Conservation (phyloP, 1,139 yeast genomes). For the Blastobotrys serpentis region DNA sequence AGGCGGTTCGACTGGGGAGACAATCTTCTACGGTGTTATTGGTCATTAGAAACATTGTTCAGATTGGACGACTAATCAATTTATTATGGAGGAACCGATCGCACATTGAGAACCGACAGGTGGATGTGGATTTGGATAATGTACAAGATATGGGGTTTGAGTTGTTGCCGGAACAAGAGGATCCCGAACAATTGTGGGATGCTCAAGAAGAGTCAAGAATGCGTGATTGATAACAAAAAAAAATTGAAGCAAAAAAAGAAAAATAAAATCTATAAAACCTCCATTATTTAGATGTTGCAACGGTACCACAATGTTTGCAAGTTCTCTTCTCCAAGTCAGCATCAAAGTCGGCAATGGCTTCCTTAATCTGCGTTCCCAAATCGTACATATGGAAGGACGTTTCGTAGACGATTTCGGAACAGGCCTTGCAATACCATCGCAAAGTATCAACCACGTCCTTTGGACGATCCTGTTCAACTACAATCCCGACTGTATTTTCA, state of each 20-base stretch:
- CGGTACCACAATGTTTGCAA: conserved; percentile 71
- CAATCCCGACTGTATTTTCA: conserved; percentile 83
- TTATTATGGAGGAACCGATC: conserved; percentile 23
- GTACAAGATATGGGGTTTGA: conserved; percentile 25
- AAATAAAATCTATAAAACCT: neutral
- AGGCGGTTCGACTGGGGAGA: conserved; percentile 22
- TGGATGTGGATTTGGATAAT: conserved; percentile 23
- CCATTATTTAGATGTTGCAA: conserved; percentile 29
- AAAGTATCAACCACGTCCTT: conserved; percentile 61
- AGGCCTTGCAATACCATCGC: conserved; percentile 82
- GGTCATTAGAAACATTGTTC: conserved; percentile 23
- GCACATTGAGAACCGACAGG: conserved; percentile 20
- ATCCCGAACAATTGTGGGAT: conserved; percentile 15
- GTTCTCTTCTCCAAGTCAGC: conserved; percentile 61
- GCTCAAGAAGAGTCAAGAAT: conserved; percentile 14
- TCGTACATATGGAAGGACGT: conserved; percentile 72
- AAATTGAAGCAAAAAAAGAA: neutral
- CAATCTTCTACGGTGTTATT: conserved; percentile 22
- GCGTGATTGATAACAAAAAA: neutral
- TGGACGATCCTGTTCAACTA: conserved; percentile 93
- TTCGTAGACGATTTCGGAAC: conserved; percentile 66
- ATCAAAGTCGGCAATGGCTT: conserved; percentile 73
- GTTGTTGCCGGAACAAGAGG: conserved; percentile 23
- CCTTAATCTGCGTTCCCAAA: conserved; percentile 87
- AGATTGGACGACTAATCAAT: conserved; percentile 20